Conservation (phyloP, 306 rosid genomes). For the Ceratonia siliqua region DNA sequence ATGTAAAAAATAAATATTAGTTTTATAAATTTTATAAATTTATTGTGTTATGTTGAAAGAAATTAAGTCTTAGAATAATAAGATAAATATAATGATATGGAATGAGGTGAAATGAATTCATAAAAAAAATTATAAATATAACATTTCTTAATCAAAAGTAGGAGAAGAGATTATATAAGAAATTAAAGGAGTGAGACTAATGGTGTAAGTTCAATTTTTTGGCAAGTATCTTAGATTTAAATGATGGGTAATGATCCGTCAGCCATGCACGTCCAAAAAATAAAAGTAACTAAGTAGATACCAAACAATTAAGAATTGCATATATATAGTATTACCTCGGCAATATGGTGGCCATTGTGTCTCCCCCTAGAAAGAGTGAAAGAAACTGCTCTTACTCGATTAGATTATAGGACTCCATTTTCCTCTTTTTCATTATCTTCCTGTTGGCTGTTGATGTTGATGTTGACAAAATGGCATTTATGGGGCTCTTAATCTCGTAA, state of each 20-base stretch:
- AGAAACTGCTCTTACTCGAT: background rate
- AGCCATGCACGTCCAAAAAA: background rate
- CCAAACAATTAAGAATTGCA: background rate
- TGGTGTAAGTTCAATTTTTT: no score
- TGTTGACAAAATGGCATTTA: background rate
- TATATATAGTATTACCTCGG: background rate
- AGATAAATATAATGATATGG: no score
- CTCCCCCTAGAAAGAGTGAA: background rate
- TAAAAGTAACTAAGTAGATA: conserved; percentile 12
- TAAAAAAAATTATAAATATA: no score
- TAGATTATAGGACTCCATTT: background rate
- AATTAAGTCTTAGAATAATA: no score
- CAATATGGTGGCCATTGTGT: background rate
- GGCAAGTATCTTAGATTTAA: background rate
- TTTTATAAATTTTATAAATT: no score
- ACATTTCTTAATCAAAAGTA: no score
- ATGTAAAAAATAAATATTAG: no score
- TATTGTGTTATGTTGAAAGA: no score
- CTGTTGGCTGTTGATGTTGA: no score
- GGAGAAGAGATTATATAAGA: no score
- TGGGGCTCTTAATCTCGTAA: background rate
- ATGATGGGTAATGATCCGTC: background rate
- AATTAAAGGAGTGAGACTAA: no score
- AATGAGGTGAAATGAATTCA: no score
- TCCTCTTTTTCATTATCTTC: conserved; percentile 1